Evolutionary conservation across 2,329 filamentous ascomycete genomes (phyloP).

Genomic region (Teratosphaeria gauchensis): DNA sequence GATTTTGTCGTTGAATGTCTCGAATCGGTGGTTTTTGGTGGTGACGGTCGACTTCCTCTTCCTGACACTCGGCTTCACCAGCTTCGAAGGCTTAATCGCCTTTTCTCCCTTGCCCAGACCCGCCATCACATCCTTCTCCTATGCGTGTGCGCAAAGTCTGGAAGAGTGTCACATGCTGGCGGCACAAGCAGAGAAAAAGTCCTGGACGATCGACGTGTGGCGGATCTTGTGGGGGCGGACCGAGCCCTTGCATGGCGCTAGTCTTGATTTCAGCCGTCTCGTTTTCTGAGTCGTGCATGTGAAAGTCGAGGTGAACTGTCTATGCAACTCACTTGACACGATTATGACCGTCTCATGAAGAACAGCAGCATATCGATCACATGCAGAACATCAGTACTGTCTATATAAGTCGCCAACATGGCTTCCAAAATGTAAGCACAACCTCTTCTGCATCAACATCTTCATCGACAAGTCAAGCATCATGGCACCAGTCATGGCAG

Average conservation of each 20-base stretch:
- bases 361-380: not conserved
- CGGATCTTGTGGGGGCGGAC: slow-evolving; percentile 1
- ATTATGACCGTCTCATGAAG: not conserved
- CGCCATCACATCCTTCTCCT: slow-evolving; percentile 30
- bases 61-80: slow-evolving; percentile 52
- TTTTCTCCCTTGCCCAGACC: slow-evolving; percentile 22
- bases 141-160: not conserved
- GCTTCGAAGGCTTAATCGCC: slow-evolving; percentile 21
- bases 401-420: slow-evolving; percentile 24
- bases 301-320: not conserved
- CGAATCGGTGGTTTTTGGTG: slow-evolving; percentile 78
- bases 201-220: not conserved
- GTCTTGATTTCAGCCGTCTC: not conserved
- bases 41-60: slow-evolving; percentile 56
- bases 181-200: not conserved
- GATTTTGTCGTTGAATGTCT: slow-evolving; percentile 84
- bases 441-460: not conserved
- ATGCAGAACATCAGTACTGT: not conserved
- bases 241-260: slow-evolving; percentile 1
- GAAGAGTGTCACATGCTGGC: not conserved
- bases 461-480: not conserved
- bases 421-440: slow-evolving; percentile 45
- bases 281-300: not conserved
- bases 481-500: not conserved
- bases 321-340: not conserved